These are phyloP conservation scores for Metschnikowia gelsemii DNA, from an alignment of 805 yeast species.

Conservation along the genomic window DNA sequence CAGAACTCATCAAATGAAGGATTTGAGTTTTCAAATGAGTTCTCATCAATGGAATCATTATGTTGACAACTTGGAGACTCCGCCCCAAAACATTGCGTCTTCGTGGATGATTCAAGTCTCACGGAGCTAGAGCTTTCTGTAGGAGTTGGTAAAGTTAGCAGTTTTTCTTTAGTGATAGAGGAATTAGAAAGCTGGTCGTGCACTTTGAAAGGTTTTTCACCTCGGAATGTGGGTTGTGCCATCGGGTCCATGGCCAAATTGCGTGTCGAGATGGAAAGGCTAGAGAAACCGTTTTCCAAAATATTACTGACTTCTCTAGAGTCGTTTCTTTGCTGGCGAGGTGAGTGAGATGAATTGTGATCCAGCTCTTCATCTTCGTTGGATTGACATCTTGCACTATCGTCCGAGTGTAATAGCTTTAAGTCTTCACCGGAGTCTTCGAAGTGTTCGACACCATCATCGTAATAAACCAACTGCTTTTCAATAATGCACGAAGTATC, in stretches of 20 bases:
- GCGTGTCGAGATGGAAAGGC: background rate
- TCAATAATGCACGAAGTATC: constrained; percentile 11
- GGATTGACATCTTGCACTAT: constrained; percentile 26
- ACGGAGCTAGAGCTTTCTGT: too few species aligned
- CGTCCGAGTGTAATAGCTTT: constrained; percentile 26
- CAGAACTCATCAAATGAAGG: constrained; percentile 8
- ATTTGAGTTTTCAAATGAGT: background rate
- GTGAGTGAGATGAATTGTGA: background rate
- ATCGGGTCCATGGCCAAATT: background rate
- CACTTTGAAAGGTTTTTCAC: too few species aligned
- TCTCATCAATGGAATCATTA: background rate
- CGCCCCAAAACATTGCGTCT: background rate
- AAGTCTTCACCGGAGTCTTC: constrained; percentile 20
- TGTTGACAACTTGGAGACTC: background rate
- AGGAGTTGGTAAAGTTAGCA: background rate
- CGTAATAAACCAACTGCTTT: constrained; percentile 16
- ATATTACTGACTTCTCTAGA: background rate
- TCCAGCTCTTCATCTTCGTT: constrained; percentile 18
- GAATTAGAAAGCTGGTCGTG: too few species aligned
- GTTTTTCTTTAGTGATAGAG: too few species aligned
- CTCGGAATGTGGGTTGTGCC: too few species aligned
- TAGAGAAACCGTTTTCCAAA: background rate
- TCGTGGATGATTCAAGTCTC: background rate
- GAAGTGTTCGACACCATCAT: constrained; percentile 12
- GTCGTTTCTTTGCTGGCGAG: background rate